phyloP scores from a whole-genome alignment of 2,329 filamentous ascomycete species.

The Fusarium sp. region DNA sequence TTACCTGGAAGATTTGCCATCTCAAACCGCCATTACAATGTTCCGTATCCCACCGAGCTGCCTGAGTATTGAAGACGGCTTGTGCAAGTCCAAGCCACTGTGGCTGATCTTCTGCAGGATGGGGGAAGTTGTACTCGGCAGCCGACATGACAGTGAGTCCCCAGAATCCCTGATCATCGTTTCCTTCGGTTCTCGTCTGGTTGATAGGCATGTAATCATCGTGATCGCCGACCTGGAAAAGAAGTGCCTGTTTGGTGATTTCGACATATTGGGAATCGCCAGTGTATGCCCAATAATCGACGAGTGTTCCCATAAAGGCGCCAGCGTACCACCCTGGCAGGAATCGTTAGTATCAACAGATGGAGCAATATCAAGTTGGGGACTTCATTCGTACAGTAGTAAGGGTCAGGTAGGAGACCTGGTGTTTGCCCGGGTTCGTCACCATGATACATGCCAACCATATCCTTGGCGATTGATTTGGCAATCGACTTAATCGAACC shows the following conservation, averaged over 20 bases:
- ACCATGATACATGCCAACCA: conserved; percentile 59
- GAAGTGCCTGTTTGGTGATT: conserved; percentile 73
- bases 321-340: conserved; percentile 76
- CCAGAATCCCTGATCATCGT: conserved; percentile 84
- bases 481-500: conserved; percentile 63
- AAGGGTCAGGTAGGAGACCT: conserved; percentile 64
- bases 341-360: conserved; percentile 5
- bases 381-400: conserved; percentile 61
- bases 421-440: conserved; percentile 63
- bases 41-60: conserved; percentile 75
- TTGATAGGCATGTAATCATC: conserved; percentile 83
- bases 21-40: conserved; percentile 80
- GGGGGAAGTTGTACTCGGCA: conserved; percentile 74
- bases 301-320: conserved; percentile 75
- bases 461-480: conserved; percentile 63
- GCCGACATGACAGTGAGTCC: conserved; percentile 76
- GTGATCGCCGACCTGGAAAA: conserved; percentile 79
- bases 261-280: conserved; percentile 78
- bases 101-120: conserved; percentile 66
- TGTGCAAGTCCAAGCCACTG: conserved; percentile 79
- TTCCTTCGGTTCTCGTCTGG: conserved; percentile 75
- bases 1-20: conserved; percentile 81
- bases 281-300: conserved; percentile 90
- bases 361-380: not conserved
- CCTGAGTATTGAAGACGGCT: conserved; percentile 85